Base-by-base conservation (phyloP, 495 filamentous ascomycete species). In the Xylaria sp. region DNA sequence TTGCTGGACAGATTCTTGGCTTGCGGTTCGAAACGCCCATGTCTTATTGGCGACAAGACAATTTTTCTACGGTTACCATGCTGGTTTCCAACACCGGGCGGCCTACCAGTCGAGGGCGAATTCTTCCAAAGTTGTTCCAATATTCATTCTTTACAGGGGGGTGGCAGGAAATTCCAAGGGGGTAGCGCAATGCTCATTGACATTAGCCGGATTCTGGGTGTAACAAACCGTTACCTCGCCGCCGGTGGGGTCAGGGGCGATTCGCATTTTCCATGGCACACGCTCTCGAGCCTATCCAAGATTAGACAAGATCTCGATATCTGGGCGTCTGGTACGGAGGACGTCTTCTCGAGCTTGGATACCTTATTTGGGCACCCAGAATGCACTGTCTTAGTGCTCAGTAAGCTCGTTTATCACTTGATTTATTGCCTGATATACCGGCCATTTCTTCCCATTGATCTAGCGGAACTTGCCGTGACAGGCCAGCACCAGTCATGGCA, bases 401-500 rank as follows among this genome's bases (percentile, higher is more conserved):
- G 91, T 85, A 94, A 95, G 79, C 85, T 95, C 46, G 88, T 95
- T 50, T 95, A 94, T 73, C 93, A 97, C 75, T 83, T 95, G 29
- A 90, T 95, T 46, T 92, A 95, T 77, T 95, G 92, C 73, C 83
- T 97, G 26, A 89, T 97, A 21, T 97, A 95, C 77, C 88, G 93
- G 15, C 93, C 93, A 0, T 97, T 95, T 76, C 84, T 97, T 17
- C 93, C 93, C 2, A 91, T 97, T 50, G 92, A 95, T 80, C 84
- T 95, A 11, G 87, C 90, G 26, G 93, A 95, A 73, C 84, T 95
- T 9, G 87, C 91, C 44, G 92, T 91, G 24, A 90, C 88, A 0
- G 91, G 92, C 0, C 93, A 95, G 75, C 92, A 97, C 72, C 93
- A 95, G 76, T 93, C 92, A 43, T 97, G 93, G 93, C 93, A 95